phyloP scores from a whole-genome alignment of 1,284 basidiomycete species.

The Violaceomyces palustris region DNA sequence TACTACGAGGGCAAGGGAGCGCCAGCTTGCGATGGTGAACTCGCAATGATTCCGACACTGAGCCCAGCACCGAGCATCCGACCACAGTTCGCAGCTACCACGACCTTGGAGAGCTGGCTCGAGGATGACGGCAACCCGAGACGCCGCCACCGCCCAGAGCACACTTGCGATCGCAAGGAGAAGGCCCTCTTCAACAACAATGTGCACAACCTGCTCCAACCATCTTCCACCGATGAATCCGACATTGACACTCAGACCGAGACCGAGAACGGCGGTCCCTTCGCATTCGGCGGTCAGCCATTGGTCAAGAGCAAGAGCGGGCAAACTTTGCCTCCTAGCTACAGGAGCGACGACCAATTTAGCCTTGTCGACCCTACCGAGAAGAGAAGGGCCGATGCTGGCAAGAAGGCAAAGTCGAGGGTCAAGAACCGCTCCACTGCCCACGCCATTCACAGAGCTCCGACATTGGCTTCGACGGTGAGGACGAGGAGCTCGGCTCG shows the following conservation, averaged over 20 bases:
- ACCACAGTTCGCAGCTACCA: conserved; percentile 41
- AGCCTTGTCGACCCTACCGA: not conserved
- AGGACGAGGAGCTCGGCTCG: not conserved
- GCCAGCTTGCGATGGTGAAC: not conserved
- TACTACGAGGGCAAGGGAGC: not conserved
- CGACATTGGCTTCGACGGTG: no score
- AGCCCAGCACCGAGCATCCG: conserved; percentile 39
- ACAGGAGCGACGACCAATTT: no score
- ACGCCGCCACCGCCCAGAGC: not conserved
- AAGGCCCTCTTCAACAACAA: conserved; percentile 16
- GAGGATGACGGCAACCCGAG: conserved; percentile 14
- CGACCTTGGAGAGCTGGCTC: conserved; percentile 42
- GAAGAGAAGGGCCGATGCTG: not conserved
- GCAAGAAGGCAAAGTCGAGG: not conserved
- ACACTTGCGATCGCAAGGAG: conserved; percentile 4
- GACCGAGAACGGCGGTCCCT: not conserved
- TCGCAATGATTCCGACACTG: no score
- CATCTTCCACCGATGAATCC: not conserved
- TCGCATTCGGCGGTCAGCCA: not conserved
- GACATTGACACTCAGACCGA: not conserved
- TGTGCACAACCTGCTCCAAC: not conserved
- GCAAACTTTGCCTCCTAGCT: no score
- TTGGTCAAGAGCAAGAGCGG: not conserved
- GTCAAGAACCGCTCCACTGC: not conserved
- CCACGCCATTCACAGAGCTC: not conserved